Evolutionary conservation across 345 rosid species (phyloP).

Genomic region (Pseudoturritis turrita): DNA sequence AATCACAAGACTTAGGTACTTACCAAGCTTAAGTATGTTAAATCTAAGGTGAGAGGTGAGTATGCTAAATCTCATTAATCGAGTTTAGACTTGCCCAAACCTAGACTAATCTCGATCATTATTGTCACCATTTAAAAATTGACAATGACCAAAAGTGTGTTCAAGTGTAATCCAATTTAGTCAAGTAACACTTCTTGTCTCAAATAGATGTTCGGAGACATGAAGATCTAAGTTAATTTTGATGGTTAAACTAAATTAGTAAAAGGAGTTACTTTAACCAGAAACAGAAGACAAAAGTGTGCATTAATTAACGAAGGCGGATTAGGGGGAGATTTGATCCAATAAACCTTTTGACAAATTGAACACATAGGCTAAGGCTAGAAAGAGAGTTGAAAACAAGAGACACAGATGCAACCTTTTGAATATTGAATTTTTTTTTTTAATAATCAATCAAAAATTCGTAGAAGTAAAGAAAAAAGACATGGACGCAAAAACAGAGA

Average conservation of each 20-base stretch:
- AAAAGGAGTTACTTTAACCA: not conserved
- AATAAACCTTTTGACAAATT: constrained; percentile 25
- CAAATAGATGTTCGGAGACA: not conserved
- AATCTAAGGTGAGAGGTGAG: too few species aligned
- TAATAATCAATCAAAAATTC: not conserved
- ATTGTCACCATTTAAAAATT: not conserved
- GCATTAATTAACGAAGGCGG: not conserved
- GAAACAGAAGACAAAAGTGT: constrained; percentile 6
- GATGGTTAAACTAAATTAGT: not conserved
- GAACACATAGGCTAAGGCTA: constrained; percentile 12
- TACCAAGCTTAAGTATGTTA: not conserved
- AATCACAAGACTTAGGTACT: not conserved
- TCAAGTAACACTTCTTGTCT: not conserved
- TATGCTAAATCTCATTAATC: too few species aligned
- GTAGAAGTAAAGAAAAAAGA: not conserved
- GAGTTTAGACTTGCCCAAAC: too few species aligned
- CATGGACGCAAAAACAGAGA: constrained; percentile 1
- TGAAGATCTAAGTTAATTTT: not conserved
- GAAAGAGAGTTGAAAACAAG: constrained; percentile 19
- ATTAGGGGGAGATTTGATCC: constrained; percentile 13
- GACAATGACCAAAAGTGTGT: not conserved
- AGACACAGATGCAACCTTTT: constrained; percentile 13
- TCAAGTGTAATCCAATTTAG: not conserved
- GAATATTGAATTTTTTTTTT: not conserved
- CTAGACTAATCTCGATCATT: not conserved